These are phyloP conservation scores for Clavariopsis aquatica DNA, from an alignment of 495 filamentous ascomycete genomes.

Conservation along the genomic window DNA sequence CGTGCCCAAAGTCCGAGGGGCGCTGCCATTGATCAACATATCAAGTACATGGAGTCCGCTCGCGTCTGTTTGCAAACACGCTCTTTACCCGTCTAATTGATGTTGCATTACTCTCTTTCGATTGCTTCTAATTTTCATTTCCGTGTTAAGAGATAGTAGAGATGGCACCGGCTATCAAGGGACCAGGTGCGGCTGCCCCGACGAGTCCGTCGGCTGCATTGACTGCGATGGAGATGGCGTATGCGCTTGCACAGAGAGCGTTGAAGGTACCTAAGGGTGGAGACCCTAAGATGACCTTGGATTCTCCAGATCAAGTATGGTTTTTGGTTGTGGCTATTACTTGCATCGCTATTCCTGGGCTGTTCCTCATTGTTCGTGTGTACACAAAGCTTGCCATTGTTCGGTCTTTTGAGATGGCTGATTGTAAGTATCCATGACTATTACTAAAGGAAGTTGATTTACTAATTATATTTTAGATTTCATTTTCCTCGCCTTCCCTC, in stretches of 20 bases:
- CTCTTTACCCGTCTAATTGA: background rate
- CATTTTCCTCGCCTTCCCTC: constrained; percentile 23
- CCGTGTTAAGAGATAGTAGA: background rate
- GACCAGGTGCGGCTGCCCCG: no score
- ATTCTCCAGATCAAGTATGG: constrained; percentile 26
- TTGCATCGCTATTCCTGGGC: constrained; percentile 22
- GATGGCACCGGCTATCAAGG: background rate
- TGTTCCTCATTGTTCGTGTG: constrained; percentile 17
- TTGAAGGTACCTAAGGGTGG: constrained; percentile 9
- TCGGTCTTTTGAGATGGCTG: constrained; percentile 13
- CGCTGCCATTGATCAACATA: background rate
- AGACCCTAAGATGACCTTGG: constrained; percentile 19
- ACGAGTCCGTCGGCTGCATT: no score
- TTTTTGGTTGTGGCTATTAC: constrained; percentile 19
- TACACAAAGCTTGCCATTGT: constrained; percentile 25
- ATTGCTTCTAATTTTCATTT: background rate
- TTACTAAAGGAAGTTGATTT: background rate
- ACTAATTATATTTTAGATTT: constrained; percentile 15
- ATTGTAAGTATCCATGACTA: constrained; percentile 10
- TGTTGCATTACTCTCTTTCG: background rate
- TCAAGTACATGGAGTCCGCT: background rate
- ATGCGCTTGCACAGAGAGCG: background rate
- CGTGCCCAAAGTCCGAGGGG: background rate
- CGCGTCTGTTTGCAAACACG: background rate
- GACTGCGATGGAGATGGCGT: background rate